phyloP scores from a whole-genome alignment of 1,284 basidiomycete species.

The Phaffia rhodozyma region DNA sequence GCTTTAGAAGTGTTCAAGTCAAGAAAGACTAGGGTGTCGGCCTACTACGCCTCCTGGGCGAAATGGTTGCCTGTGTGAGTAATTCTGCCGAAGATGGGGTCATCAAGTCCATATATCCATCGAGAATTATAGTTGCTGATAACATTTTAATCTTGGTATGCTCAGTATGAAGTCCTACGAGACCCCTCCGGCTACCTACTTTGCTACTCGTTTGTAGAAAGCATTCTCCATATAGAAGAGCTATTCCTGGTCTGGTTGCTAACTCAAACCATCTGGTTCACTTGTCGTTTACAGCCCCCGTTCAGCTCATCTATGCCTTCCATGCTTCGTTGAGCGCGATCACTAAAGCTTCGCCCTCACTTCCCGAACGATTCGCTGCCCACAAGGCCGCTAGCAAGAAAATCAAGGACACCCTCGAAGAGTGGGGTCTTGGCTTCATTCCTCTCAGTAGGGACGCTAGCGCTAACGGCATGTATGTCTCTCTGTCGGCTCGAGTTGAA shows the following conservation, averaged over 20 bases:
- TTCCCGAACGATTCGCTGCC: conserved; percentile 66
- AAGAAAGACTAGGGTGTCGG: conserved; percentile 56
- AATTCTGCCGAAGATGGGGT: neutral
- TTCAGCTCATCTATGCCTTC: conserved; percentile 88
- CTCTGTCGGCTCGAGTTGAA: too few relatives aligned
- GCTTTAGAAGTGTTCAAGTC: conserved; percentile 63
- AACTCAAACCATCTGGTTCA: conserved; percentile 27
- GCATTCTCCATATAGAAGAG: neutral
- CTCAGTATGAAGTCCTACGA: conserved; percentile 34
- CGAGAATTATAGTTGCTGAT: too few relatives aligned
- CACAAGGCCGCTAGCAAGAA: conserved; percentile 63
- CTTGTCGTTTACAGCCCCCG: conserved; percentile 40
- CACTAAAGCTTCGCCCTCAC: conserved; percentile 45
- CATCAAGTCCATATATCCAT: neutral
- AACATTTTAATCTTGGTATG: neutral
- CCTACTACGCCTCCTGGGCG: conserved; percentile 85
- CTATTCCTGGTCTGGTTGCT: neutral
- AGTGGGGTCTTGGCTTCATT: conserved; percentile 61
- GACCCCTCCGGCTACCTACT: conserved; percentile 60
- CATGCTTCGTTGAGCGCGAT: conserved; percentile 67
- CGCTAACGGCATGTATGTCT: conserved; percentile 64
- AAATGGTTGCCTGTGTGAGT: conserved; percentile 73
- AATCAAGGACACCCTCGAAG: conserved; percentile 57
- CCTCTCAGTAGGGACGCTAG: conserved; percentile 50
- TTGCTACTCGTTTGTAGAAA: conserved; percentile 57